Evolutionary conservation across 2,329 filamentous ascomycete species (phyloP).

Genomic region (Teratosphaeria epicoccoides): DNA sequence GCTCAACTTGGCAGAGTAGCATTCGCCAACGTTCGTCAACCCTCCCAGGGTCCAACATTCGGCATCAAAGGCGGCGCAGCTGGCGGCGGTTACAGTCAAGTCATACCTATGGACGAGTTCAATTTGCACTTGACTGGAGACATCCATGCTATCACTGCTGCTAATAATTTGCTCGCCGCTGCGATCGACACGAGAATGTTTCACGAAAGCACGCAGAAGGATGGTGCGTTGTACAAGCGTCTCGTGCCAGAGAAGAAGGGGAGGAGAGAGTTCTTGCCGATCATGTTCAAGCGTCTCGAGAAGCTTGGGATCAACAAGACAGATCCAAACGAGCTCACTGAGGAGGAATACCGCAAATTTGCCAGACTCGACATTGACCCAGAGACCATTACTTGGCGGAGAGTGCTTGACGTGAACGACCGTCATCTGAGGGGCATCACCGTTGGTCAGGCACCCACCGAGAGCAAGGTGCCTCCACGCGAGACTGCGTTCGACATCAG

Average conservation of each 20-base stretch:
- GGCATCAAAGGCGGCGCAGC: conserved; percentile 98
- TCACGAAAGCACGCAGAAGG: conserved; percentile 92
- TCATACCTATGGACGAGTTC: conserved; percentile 99
- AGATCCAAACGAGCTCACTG: conserved; percentile 77
- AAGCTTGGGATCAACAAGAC: conserved; percentile 96
- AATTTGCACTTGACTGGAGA: conserved; percentile 96
- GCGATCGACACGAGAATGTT: conserved; percentile 98
- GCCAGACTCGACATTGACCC: conserved; percentile 95
- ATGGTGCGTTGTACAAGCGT: conserved; percentile 74
- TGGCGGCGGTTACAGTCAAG: conserved; percentile 94
- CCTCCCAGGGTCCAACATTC: conserved; percentile 94
- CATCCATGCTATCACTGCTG: conserved; percentile 92
- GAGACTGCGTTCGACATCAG: conserved; percentile 96
- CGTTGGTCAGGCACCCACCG: conserved; percentile 76
- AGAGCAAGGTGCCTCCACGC: conserved; percentile 70
- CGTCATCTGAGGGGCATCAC: conserved; percentile 83
- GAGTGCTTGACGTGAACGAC: conserved; percentile 95
- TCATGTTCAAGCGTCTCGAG: conserved; percentile 88
- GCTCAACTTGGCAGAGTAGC: conserved; percentile 78
- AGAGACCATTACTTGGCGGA: conserved; percentile 92
- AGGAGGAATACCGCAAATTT: conserved; percentile 78
- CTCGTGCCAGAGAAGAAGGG: conserved; percentile 86
- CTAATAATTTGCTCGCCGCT: conserved; percentile 92
- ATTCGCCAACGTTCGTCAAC: conserved; percentile 95
- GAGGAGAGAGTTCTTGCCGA: conserved; percentile 70